Conservation (phyloP, 345 rosid species). For the Euphorbia lathyris region DNA sequence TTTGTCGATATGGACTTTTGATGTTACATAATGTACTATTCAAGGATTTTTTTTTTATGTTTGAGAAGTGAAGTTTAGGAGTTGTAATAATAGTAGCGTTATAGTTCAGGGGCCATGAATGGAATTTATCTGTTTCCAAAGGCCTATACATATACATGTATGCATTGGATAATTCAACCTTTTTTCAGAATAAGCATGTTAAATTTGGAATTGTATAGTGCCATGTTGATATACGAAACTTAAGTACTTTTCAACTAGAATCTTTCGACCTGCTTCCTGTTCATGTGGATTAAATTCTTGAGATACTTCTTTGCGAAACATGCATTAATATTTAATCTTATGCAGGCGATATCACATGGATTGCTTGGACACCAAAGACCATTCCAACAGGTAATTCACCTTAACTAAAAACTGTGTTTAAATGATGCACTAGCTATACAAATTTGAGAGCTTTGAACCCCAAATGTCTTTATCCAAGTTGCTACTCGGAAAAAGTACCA, state of each 20-base stretch:
- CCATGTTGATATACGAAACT: not conserved
- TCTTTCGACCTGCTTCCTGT: not conserved
- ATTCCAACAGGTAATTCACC: constrained; percentile 54
- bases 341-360: constrained; percentile 85
- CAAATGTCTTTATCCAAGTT: not conserved
- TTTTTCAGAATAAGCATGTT: not conserved
- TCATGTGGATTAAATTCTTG: no score
- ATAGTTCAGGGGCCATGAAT: no score
- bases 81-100: no score
- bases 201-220: not conserved
- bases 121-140: not conserved
- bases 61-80: no score
- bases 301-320: not conserved
- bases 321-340: constrained; percentile 5
- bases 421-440: not conserved
- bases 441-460: not conserved
- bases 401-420: not conserved
- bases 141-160: not conserved
- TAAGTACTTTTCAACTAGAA: not conserved
- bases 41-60: no score
- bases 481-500: no score
- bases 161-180: not conserved
- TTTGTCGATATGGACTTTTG: no score
- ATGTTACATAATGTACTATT: no score
- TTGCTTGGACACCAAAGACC: constrained; percentile 71